Evolutionary conservation across 2,329 filamentous ascomycete genomes (phyloP), one percentile per base, ranked within the genome.

Genomic region (Colletotrichum cordylinicola): DNA sequence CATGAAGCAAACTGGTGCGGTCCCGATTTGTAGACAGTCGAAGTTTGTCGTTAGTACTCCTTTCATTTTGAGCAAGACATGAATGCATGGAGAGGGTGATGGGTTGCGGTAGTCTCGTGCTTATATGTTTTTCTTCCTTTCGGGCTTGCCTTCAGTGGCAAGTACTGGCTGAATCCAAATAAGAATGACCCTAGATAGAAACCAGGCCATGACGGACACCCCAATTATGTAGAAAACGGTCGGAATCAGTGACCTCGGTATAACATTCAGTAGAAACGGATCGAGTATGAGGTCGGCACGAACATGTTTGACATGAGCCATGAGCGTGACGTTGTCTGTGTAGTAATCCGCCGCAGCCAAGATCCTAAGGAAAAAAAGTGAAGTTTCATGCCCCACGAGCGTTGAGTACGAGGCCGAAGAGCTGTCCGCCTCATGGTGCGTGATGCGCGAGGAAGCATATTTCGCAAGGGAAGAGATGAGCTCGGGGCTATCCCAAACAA

Each of bases 291-390:
- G 85, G 80, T 99, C 96, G 67, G 94, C 94, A 69, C 92, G 87
- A 6, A 98, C 95, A 1, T 92, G 91, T 3, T 93, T 93, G 16
- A 95, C 94, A 77, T 89, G 81, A 65, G 87, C 85, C 96, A 98
- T 98, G 80, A 98, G 89, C 2, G 89, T 89, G 77, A 87, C 85
- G 82, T 98, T 90, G 74, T 92, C 89, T 13, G 94, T 94, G 84
- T 94, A 98, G 87, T 96, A 99, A 80, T 98, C 95, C 62, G 97
- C 96, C 24, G 93, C 92, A 16, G 96, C 91, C 77, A 90, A 89
- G 68, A 98, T 88, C 77, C 92, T 93, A 4, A 98, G 90, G 72
- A 98, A 91, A 9, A 97, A 87, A 35, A 92, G 81, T 1, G 93
- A 94, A 29, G 85, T 80, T 29, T 72, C 35, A 2, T 39, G 16